A percentile compares a stretch with the other conserved stretches of the same genome.
phyloP scores from a whole-genome alignment of 106 monocot genomes.

The Phalaenopsis aphrodite region DNA sequence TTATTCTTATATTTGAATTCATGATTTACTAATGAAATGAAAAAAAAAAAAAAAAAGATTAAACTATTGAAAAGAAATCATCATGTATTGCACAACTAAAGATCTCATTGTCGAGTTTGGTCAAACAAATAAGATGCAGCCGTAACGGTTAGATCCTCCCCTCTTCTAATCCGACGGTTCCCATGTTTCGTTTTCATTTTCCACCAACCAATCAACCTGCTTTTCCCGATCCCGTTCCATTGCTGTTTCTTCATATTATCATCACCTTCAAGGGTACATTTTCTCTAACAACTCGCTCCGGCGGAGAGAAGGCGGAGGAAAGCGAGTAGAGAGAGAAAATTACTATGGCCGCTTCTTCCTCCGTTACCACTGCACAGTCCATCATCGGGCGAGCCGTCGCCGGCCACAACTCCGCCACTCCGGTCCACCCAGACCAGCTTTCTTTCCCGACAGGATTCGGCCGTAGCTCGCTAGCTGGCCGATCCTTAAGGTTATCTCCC shows the following conservation, averaged over 20 bases:
- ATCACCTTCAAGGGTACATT: not conserved
- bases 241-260: not conserved
- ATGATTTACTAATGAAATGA: no score
- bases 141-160: not conserved
- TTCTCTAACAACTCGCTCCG: not conserved
- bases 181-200: not conserved
- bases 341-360: conserved; percentile 44
- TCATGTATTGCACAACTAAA: not conserved
- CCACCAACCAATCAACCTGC: not conserved
- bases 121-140: not conserved
- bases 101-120: no score
- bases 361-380: conserved; percentile 35
- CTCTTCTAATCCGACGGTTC: not conserved
- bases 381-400: conserved; percentile 28
- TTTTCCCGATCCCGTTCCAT: not conserved
- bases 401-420: conserved; percentile 14
- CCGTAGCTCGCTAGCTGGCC: conserved; percentile 24
- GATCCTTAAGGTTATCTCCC: conserved; percentile 9
- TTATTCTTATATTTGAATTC: no score
- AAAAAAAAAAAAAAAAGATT: no score
- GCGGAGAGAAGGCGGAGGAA: not conserved
- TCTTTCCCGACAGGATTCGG: conserved; percentile 28
- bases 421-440: conserved; percentile 21
- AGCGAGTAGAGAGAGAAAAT: not conserved
- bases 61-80: not conserved